Evolutionary conservation across 805 yeast genomes (phyloP).

Genomic region (Millerago galiae): DNA sequence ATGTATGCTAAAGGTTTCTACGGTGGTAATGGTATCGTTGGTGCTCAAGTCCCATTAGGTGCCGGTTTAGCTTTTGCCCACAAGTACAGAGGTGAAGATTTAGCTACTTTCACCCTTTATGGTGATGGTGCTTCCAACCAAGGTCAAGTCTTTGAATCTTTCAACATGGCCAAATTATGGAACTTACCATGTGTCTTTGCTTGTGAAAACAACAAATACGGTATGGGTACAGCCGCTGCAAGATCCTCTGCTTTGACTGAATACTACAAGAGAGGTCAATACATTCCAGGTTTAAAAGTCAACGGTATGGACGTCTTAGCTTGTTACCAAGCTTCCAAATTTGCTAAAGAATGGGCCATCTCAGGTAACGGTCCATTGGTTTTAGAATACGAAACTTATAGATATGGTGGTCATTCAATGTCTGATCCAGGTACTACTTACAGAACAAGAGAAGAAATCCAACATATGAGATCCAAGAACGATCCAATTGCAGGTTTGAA

Average conservation of each 20-base stretch:
- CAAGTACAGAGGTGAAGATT: slow-evolving; percentile 77
- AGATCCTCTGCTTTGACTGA: slow-evolving; percentile 96
- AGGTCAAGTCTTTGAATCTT: slow-evolving; percentile 97
- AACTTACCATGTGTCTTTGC: slow-evolving; percentile 90
- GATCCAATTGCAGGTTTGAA: slow-evolving; percentile 97
- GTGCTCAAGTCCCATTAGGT: slow-evolving; percentile 98
- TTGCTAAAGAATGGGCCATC: slow-evolving; percentile 93
- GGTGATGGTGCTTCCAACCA: slow-evolving; percentile 99
- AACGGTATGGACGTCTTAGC: slow-evolving; percentile 99
- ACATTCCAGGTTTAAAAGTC: slow-evolving; percentile 96
- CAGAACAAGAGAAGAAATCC: slow-evolving; percentile 99
- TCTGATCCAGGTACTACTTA: slow-evolving; percentile 99
- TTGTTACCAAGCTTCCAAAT: slow-evolving; percentile 90
- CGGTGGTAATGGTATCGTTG: slow-evolving; percentile 99
- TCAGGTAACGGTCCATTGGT: slow-evolving; percentile 95
- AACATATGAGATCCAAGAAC: slow-evolving; percentile 97
- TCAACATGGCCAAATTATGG: slow-evolving; percentile 99
- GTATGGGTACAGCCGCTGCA: slow-evolving; percentile 98
- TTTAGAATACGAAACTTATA: slow-evolving; percentile 94
- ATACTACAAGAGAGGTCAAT: slow-evolving; percentile 98
- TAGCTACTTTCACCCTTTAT: slow-evolving; percentile 82
- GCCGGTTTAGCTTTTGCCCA: slow-evolving; percentile 98
- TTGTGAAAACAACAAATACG: slow-evolving; percentile 98
- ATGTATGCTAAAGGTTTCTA: slow-evolving; percentile 93
- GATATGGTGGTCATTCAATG: slow-evolving; percentile 99